Percentiles rank a stretch among this genome's conserved stretches.
phyloP scores from a whole-genome alignment of 768 basidiomycete genomes.

The Mycena sanguinolenta region DNA sequence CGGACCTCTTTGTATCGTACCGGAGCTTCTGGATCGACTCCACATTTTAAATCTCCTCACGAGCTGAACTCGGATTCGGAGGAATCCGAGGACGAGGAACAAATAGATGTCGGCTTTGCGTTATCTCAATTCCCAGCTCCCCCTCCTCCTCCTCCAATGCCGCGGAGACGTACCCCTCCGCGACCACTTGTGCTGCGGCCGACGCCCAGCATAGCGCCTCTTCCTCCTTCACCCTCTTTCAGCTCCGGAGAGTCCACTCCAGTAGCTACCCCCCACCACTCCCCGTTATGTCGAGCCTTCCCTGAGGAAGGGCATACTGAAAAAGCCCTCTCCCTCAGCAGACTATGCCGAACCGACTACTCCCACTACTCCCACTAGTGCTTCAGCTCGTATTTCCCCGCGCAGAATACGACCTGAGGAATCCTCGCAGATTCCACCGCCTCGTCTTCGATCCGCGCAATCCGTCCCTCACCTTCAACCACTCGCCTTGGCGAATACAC shows the following conservation, averaged over 20 bases:
- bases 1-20: conserved; percentile 18
- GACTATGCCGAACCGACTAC: conserved; percentile 51
- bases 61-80: conserved; percentile 33
- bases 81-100: conserved; percentile 36
- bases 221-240: conserved; percentile 49
- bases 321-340: conserved; percentile 42
- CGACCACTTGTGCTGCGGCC: conserved; percentile 55
- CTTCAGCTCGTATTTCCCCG: conserved; percentile 51
- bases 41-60: conserved; percentile 11
- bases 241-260: conserved; percentile 59
- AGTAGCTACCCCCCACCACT: conserved; percentile 57
- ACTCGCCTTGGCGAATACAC: conserved; percentile 1
- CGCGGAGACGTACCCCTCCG: conserved; percentile 51
- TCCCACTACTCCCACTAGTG: conserved; percentile 53
- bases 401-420: neutral
- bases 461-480: conserved; percentile 30
- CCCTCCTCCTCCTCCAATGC: conserved; percentile 56
- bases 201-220: conserved; percentile 43
- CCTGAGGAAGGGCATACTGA: conserved; percentile 38
- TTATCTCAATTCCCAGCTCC: conserved; percentile 55
- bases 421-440: neutral
- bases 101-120: conserved; percentile 29
- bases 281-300: conserved; percentile 39
- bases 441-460: conserved; percentile 26
- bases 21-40: conserved; percentile 24